Conservation (phyloP, 257 asterid genomes). For the Solanum appendiculatum region DNA sequence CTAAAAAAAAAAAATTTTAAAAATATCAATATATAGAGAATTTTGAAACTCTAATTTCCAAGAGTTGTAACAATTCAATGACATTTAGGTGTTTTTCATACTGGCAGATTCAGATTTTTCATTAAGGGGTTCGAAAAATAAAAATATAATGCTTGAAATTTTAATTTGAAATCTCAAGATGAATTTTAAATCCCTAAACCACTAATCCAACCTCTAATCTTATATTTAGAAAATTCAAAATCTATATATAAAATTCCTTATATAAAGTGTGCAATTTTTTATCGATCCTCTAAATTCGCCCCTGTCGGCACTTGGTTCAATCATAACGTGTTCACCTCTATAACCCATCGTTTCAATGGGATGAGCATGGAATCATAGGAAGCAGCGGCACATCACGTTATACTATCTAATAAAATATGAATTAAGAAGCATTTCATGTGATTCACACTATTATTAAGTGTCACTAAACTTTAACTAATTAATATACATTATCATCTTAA, state of each 20-base stretch:
- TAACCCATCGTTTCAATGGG: background rate
- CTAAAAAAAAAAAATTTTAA: background rate
- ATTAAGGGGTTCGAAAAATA: too few relatives aligned
- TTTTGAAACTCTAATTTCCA: background rate
- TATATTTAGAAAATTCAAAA: too few relatives aligned
- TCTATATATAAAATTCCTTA: too few relatives aligned
- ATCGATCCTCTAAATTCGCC: too few relatives aligned
- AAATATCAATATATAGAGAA: background rate
- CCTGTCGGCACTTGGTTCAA: background rate
- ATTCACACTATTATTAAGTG: background rate
- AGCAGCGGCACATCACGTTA: background rate
- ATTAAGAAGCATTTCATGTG: background rate
- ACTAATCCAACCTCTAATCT: background rate
- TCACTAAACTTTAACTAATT: too few relatives aligned
- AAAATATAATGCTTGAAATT: background rate
- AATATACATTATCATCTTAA: background rate
- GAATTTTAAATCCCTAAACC: background rate
- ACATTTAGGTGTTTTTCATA: background rate
- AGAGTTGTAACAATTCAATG: background rate
- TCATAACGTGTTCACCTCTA: background rate
- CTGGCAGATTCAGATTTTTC: too few relatives aligned
- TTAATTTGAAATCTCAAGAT: too few relatives aligned
- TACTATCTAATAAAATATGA: background rate
- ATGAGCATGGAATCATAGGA: background rate
- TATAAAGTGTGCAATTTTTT: too few relatives aligned